These are phyloP conservation scores for Tilletia setariae DNA, from an alignment of 1,284 basidiomycete species.

Conservation along the genomic window DNA sequence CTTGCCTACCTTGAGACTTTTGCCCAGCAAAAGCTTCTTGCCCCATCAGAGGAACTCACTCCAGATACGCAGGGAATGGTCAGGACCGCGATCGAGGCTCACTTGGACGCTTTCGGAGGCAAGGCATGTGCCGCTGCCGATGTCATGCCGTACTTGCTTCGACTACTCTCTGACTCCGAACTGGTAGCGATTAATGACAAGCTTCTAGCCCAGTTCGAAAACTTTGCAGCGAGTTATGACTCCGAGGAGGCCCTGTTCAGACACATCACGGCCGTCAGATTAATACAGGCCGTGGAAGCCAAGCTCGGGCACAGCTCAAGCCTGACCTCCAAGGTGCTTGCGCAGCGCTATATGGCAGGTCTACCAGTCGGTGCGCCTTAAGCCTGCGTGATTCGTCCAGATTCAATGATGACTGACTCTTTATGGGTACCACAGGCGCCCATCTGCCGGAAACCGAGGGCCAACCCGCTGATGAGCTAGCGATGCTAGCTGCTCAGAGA, in stretches of 20 bases:
- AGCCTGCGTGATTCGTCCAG: not conserved
- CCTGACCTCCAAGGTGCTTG: not conserved
- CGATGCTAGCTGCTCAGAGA: not conserved
- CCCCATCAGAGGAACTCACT: constrained; percentile 59
- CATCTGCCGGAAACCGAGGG: constrained; percentile 7
- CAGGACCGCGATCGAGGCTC: constrained; percentile 57
- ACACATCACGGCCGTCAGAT: not conserved
- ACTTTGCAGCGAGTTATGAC: not conserved
- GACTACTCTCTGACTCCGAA: constrained; percentile 46
- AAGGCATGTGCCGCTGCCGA: constrained; percentile 84
- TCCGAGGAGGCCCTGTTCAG: not conserved
- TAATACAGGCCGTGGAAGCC: not conserved
- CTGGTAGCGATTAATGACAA: not conserved
- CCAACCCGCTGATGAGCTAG: constrained; percentile 8
- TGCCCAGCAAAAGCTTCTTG: constrained; percentile 22
- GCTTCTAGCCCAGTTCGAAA: not conserved
- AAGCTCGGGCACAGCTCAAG: not conserved
- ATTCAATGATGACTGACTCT: not conserved
- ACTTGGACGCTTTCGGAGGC: constrained; percentile 70
- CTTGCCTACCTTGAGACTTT: constrained; percentile 56
- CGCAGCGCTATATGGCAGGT: not conserved
- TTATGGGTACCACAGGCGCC: not conserved
- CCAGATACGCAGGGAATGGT: not conserved
- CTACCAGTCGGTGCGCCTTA: not conserved
- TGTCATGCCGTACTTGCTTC: constrained; percentile 64